phyloP scores from a whole-genome alignment of 2,329 filamentous ascomycete species.

The Microdochium bolleyi region DNA sequence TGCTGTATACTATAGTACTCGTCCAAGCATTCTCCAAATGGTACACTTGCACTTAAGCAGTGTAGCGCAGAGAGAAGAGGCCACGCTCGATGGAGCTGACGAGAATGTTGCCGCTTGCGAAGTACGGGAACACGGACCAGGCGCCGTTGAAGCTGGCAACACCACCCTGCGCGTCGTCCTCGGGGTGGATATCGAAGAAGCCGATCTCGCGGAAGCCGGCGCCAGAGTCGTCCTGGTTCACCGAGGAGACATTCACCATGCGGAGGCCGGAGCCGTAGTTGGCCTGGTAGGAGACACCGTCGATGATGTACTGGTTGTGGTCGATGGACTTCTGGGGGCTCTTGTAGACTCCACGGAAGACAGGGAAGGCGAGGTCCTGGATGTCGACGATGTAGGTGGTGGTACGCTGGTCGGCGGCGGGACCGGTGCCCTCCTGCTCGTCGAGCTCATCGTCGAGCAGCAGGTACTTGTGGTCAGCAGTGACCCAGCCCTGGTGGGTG shows the following conservation, averaged over 20 bases:
- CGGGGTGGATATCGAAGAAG: constrained; percentile 42
- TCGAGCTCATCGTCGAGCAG: constrained; percentile 47
- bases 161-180: constrained; percentile 35
- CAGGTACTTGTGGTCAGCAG: constrained; percentile 38
- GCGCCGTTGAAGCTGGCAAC: constrained; percentile 30
- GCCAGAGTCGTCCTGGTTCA: constrained; percentile 33
- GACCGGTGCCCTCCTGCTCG: constrained; percentile 30
- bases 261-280: constrained; percentile 43
- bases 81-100: constrained; percentile 45
- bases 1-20: too few relatives aligned
- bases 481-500: constrained; percentile 50
- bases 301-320: constrained; percentile 39
- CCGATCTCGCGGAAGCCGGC: constrained; percentile 34
- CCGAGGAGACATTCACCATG: constrained; percentile 25
- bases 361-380: constrained; percentile 29
- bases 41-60: too few relatives aligned
- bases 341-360: constrained; percentile 33
- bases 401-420: constrained; percentile 32
- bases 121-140: constrained; percentile 41
- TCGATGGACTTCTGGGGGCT: constrained; percentile 31
- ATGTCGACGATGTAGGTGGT: constrained; percentile 46
- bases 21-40: too few relatives aligned
- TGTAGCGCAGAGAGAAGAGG: constrained; percentile 19
- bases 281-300: constrained; percentile 37
- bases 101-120: constrained; percentile 39